Evolutionary conservation across 495 filamentous ascomycete genomes (phyloP).

Genomic region (Penicillium maclennaniae): DNA sequence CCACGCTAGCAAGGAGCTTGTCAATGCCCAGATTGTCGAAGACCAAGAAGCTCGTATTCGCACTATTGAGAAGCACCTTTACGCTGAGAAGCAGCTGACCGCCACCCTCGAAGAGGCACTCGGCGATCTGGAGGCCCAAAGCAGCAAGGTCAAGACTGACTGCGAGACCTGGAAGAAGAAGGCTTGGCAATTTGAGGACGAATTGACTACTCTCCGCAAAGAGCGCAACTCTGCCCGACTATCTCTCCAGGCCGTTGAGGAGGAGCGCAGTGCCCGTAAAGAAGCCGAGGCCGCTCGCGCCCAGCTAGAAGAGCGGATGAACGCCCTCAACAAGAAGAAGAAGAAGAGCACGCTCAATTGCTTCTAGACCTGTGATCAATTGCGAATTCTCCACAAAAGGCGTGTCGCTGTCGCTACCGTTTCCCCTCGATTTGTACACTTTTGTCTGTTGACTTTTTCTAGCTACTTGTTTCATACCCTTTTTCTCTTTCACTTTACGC

Average conservation of each 20-base stretch:
- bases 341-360: constrained; percentile 97
- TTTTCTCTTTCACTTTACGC: constrained; percentile 33
- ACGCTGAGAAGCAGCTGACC: constrained; percentile 94
- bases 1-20: constrained; percentile 79
- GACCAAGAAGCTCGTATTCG: constrained; percentile 93
- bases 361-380: constrained; percentile 53
- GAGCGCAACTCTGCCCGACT: constrained; percentile 68
- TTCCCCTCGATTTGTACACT: constrained; percentile 15
- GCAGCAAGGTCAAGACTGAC: constrained; percentile 79
- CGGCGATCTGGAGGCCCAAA: constrained; percentile 83
- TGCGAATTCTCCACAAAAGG: constrained; percentile 7
- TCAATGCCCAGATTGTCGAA: constrained; percentile 60
- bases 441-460: constrained; percentile 7
- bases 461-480: constrained; percentile 26
- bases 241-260: constrained; percentile 88
- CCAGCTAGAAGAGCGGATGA: constrained; percentile 91
- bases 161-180: constrained; percentile 88
- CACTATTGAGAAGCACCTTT: constrained; percentile 94
- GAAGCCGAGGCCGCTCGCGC: constrained; percentile 85
- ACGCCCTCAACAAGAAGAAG: constrained; percentile 82
- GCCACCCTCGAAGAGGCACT: constrained; percentile 92
- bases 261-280: constrained; percentile 80
- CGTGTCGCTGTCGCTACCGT: constrained; percentile 16
- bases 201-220: constrained; percentile 68
- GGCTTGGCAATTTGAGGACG: constrained; percentile 69